phyloP scores from a whole-genome alignment of 1,139 yeast species.

The Yamadazyma blattariae region DNA sequence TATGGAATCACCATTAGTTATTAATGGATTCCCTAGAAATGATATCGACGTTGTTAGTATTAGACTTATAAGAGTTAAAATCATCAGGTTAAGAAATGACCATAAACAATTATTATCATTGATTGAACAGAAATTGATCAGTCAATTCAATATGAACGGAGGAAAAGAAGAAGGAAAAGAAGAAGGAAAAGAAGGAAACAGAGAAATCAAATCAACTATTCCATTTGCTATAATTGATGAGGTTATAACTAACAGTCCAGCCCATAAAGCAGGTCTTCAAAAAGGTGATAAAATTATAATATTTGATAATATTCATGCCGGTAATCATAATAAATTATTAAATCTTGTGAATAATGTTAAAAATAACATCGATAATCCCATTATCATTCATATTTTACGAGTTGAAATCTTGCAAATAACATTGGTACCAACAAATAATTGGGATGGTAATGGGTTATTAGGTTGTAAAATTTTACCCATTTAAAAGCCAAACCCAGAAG shows the following conservation, averaged over 20 bases:
- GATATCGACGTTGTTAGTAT: constrained; percentile 79
- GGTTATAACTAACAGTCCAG: constrained; percentile 49
- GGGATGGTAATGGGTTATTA: constrained; percentile 72
- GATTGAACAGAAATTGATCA: constrained; percentile 45
- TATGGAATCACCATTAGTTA: constrained; percentile 63
- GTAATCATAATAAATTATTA: constrained; percentile 47
- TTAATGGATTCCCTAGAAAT: constrained; percentile 81
- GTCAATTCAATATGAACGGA: constrained; percentile 30
- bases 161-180: not conserved
- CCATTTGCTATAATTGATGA: constrained; percentile 61
- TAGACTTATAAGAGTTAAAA: constrained; percentile 58
- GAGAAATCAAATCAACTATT: constrained; percentile 14
- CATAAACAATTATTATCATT: constrained; percentile 46
- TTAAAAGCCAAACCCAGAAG: not conserved
- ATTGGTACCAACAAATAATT: constrained; percentile 52
- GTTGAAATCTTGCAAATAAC: constrained; percentile 19
- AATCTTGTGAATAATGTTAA: constrained; percentile 33
- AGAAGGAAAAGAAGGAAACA: not conserved
- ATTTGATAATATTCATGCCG: constrained; percentile 53
- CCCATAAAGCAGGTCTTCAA: constrained; percentile 36
- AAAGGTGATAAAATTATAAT: constrained; percentile 49
- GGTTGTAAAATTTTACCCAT: constrained; percentile 67
- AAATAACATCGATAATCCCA: constrained; percentile 21
- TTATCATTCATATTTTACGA: constrained; percentile 38
- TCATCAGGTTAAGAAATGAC: constrained; percentile 72